Conservation (phyloP, 176 grass and related monocot species). For the Phragmites australis region DNA sequence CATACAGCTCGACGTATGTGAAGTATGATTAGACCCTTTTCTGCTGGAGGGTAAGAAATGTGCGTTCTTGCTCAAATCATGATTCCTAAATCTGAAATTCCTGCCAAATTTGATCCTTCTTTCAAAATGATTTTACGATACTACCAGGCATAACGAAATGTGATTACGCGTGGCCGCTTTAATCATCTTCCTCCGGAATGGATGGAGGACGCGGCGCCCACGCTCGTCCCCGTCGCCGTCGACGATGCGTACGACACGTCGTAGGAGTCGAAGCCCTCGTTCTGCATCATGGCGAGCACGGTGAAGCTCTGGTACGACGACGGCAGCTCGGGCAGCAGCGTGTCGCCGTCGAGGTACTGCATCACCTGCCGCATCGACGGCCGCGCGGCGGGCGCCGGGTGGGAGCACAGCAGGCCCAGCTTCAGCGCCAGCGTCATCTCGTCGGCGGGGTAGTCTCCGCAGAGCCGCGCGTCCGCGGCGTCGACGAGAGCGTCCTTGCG, state of each 20-base stretch:
- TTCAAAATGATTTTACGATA: not conserved
- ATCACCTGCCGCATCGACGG: slow-evolving; percentile 53
- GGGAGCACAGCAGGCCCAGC: slow-evolving; percentile 45
- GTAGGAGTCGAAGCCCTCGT: slow-evolving; percentile 39
- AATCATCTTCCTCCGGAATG: slow-evolving; percentile 24
- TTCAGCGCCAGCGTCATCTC: slow-evolving; percentile 30
- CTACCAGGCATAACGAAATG: not conserved
- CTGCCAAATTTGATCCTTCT: not conserved
- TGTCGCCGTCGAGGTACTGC: slow-evolving; percentile 46
- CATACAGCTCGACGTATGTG: no score
- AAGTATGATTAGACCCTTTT: no score
- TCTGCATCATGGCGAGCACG: slow-evolving; percentile 35
- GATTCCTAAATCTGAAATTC: not conserved
- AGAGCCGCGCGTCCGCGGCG: slow-evolving; percentile 34
- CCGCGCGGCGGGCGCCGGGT: slow-evolving; percentile 34
- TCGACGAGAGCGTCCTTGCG: slow-evolving; percentile 1
- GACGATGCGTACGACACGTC: slow-evolving; percentile 24
- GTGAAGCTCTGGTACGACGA: slow-evolving; percentile 40
- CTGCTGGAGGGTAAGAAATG: no score
- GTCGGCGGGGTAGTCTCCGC: slow-evolving; percentile 12
- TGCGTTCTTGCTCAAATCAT: not conserved
- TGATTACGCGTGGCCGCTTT: not conserved
- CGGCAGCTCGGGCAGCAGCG: slow-evolving; percentile 25
- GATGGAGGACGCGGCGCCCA: not conserved
- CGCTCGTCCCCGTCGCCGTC: not conserved